These are phyloP conservation scores for Atkinsonella texensis DNA, from an alignment of 2,329 filamentous ascomycete species.

Conservation along the genomic window DNA sequence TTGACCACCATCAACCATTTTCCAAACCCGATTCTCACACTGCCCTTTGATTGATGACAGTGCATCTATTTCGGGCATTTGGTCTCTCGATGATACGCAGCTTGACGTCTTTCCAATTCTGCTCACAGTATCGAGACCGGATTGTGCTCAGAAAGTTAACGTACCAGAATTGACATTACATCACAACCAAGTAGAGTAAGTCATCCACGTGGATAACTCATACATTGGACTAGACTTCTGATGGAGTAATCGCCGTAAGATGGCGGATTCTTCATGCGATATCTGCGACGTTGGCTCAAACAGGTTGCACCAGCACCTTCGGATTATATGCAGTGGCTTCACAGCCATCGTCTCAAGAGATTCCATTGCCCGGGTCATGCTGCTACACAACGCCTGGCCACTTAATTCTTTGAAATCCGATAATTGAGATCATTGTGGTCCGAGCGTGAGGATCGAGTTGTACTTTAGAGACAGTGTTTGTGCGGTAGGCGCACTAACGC, in stretches of 20 bases:
- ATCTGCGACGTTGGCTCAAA: constrained; percentile 1
- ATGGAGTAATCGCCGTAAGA: background rate
- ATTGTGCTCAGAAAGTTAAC: background rate
- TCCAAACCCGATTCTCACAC: background rate
- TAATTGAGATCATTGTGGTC: too few species aligned
- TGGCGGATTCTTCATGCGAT: background rate
- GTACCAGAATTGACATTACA: background rate
- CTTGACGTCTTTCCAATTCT: too few species aligned
- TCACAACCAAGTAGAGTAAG: background rate
- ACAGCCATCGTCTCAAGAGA: too few species aligned
- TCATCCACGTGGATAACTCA: background rate
- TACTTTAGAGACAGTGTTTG: too few species aligned
- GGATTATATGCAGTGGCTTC: background rate
- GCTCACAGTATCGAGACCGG: background rate
- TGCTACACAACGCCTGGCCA: too few species aligned
- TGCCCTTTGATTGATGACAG: background rate
- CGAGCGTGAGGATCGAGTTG: too few species aligned
- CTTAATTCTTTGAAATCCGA: too few species aligned
- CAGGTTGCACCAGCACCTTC: background rate
- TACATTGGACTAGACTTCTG: background rate
- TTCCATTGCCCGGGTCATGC: background rate
- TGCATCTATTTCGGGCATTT: background rate
- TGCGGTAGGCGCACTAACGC: too few species aligned
- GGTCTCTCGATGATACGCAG: background rate
- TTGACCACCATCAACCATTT: too few species aligned